Base-by-base conservation (phyloP, 1,284 basidiomycete genomes). In the Ganoderma resinaceum region DNA sequence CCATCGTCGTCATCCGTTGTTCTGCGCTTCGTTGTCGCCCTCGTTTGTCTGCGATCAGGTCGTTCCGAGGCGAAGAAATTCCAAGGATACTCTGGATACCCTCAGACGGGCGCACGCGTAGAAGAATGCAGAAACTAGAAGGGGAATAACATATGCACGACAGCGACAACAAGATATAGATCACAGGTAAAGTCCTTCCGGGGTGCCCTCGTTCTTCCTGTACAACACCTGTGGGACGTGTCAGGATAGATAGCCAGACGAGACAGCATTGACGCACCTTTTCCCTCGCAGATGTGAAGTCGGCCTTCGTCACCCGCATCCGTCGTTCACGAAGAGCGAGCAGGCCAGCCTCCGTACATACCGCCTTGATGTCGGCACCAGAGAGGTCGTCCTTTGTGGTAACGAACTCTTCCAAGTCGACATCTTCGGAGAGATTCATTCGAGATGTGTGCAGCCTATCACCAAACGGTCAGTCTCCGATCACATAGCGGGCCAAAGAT, bases 351-450 rank as follows among this genome's bases (percentile, higher is more conserved):
- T 99, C 98, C 4, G 98, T 96, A 79, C 95, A 97, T 20, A 97
- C 94, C 3, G 96, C 97, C 84, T 99, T 99, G 87, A 99, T 99
- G 78, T 99, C 98, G 6, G 97, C 97, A 67, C 97, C 97, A 12
- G 95, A 97, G 20, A 98, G 83, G 77, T 99, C 97, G 77, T 99
- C 98, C 83, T 99, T 99, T 68, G 94, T 92, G 82, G 94, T 95
- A 66, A 99, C 91, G 77, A 96, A 96, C 82, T 99, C 97, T 79
- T 99, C 98, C 61, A 99, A 84, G 79, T 98, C 95, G 52, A 99
- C 98, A 76, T 99, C 98, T 62, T 92, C 89, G 66, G 86, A 85
- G 58, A 99, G 84, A 76, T 91, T 98, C 98, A 99, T 99, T 31
- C 97, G 91, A 43, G 95, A 92, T 2, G 98, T 99, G 81, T 99